Conservation (phyloP, 2,329 filamentous ascomycete species). For the Nemania sp. region DNA sequence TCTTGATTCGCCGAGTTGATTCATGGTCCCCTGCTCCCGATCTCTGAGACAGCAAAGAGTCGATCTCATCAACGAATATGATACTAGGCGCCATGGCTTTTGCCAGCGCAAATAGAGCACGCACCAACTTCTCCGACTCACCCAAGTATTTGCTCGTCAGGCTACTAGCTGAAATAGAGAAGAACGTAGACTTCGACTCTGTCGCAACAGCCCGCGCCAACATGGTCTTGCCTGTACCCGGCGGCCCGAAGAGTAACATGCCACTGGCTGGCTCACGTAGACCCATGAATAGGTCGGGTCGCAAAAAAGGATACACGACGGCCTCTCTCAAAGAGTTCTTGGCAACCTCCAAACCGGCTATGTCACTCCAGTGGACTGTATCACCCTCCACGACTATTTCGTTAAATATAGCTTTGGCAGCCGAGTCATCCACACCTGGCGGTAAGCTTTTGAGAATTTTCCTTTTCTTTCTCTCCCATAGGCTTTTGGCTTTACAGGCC, state of each 20-base stretch:
- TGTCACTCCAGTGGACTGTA: constrained; percentile 91
- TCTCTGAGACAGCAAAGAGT: constrained; percentile 84
- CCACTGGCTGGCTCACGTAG: constrained; percentile 90
- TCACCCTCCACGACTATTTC: constrained; percentile 95
- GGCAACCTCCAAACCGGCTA: constrained; percentile 86
- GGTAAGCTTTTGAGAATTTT: constrained; percentile 77
- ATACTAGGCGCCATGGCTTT: constrained; percentile 90
- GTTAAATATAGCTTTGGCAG: constrained; percentile 91
- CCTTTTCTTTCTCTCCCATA: constrained; percentile 66
- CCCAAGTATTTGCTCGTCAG: constrained; percentile 95
- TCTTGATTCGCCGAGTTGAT: constrained; percentile 91
- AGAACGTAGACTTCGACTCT: constrained; percentile 93
- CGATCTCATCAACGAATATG: constrained; percentile 98
- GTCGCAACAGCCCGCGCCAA: constrained; percentile 91
- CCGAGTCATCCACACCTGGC: constrained; percentile 76
- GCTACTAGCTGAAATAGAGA: constrained; percentile 93
- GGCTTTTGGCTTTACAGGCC: constrained; percentile 48
- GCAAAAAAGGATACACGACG: constrained; percentile 94
- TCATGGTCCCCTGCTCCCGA: constrained; percentile 88
- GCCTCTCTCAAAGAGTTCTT: constrained; percentile 93
- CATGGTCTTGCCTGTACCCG: constrained; percentile 99
- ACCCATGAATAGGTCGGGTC: constrained; percentile 94
- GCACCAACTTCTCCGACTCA: constrained; percentile 94
- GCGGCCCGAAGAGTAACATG: constrained; percentile 95
- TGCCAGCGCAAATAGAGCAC: constrained; percentile 87